These are phyloP conservation scores for Phoma herbarum DNA, from an alignment of 2,329 filamentous ascomycete genomes.

Conservation along the genomic window DNA sequence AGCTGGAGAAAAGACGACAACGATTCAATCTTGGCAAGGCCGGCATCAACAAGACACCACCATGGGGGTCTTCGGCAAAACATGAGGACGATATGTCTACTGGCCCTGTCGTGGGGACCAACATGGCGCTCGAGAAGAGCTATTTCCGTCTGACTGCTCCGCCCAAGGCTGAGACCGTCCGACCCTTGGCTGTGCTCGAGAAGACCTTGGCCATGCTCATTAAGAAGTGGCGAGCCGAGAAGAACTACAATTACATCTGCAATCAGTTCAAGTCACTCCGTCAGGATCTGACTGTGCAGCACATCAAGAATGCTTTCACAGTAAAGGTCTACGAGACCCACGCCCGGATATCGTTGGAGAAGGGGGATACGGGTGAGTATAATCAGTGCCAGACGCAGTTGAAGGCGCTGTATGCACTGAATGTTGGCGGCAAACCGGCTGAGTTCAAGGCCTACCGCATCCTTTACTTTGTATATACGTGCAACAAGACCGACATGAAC, in stretches of 20 bases:
- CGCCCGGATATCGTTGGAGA: constrained; percentile 95
- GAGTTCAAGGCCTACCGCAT: constrained; percentile 99
- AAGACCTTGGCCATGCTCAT: constrained; percentile 89
- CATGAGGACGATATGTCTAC: constrained; percentile 59
- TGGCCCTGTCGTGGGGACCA: constrained; percentile 85
- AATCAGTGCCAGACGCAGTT: constrained; percentile 99
- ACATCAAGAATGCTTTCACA: constrained; percentile 95
- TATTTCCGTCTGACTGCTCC: constrained; percentile 93
- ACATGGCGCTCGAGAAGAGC: constrained; percentile 85
- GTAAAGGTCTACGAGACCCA: constrained; percentile 97
- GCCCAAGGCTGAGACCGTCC: constrained; percentile 87
- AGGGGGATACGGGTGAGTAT: constrained; percentile 99
- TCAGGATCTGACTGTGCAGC: constrained; percentile 97
- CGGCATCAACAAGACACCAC: constrained; percentile 64
- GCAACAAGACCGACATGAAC: constrained; percentile 97
- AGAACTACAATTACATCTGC: constrained; percentile 97
- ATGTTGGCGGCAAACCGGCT: constrained; percentile 85
- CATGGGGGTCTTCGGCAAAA: constrained; percentile 56
- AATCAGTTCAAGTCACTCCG: constrained; percentile 99
- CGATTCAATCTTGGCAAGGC: constrained; percentile 73
- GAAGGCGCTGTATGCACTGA: constrained; percentile 86
- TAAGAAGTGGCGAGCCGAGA: constrained; percentile 92
- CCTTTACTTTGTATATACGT: constrained; percentile 98
- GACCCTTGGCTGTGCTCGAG: constrained; percentile 79
- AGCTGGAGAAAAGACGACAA: constrained; percentile 86